Conservation (phyloP, 495 filamentous ascomycete genomes). For the Bacidia rubella region DNA sequence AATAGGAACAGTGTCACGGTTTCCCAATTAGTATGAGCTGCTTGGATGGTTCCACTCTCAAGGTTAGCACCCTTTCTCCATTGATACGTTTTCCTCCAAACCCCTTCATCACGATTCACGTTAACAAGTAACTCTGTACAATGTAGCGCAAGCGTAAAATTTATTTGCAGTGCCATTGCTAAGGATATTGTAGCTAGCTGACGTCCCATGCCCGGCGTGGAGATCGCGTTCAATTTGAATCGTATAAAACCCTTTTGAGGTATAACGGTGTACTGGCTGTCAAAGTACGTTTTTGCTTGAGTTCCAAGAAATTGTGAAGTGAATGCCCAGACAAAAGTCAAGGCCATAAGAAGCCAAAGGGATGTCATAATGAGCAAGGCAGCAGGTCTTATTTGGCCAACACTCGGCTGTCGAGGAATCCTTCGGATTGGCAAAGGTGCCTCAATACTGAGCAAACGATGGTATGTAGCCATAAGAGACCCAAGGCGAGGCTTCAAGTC, state of each 20-base stretch:
- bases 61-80: too few relatives aligned
- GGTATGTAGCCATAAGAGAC: not conserved
- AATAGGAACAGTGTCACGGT: too few relatives aligned
- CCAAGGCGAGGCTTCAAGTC: not conserved
- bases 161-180: too few relatives aligned
- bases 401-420: not conserved
- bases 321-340: slow-evolving; percentile 21
- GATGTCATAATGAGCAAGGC: not conserved
- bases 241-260: slow-evolving; percentile 22
- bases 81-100: too few relatives aligned
- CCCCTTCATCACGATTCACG: too few relatives aligned
- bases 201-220: too few relatives aligned
- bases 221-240: too few relatives aligned
- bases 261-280: not conserved
- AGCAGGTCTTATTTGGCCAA: not conserved
- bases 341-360: slow-evolving; percentile 14
- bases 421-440: not conserved
- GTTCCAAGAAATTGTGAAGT: slow-evolving; percentile 18
- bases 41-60: too few relatives aligned
- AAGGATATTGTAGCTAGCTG: too few relatives aligned
- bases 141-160: too few relatives aligned
- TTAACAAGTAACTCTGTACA: too few relatives aligned
- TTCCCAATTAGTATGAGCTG: too few relatives aligned
- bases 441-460: not conserved
- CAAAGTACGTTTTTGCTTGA: slow-evolving; percentile 4